Evolutionary conservation across 148 eudicot species (phyloP).

Genomic region (Camellia sinensis): DNA sequence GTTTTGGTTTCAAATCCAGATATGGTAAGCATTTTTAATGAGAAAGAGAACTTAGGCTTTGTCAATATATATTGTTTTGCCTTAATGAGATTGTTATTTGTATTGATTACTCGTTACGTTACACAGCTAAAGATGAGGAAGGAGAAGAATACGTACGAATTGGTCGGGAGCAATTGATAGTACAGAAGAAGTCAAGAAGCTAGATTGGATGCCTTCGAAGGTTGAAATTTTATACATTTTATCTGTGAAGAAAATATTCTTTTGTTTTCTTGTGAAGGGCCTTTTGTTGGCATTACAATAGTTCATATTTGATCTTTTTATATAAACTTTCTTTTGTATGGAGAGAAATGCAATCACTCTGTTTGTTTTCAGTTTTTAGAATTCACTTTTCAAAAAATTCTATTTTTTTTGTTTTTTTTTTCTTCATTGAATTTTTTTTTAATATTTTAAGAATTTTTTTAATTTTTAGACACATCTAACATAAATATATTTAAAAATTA

Average conservation of each 20-base stretch:
- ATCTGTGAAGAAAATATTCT: conserved; percentile 10
- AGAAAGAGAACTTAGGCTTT: not conserved
- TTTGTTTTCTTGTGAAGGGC: no score
- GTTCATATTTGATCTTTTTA: not conserved
- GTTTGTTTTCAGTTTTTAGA: no score
- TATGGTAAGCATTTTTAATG: not conserved
- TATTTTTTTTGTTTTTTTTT: no score
- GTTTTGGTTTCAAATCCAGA: conserved; percentile 7
- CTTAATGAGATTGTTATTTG: not conserved
- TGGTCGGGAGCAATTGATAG: conserved; percentile 17
- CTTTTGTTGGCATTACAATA: conserved; percentile 18
- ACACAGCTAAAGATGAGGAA: conserved; percentile 20
- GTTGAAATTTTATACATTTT: conserved; percentile 16
- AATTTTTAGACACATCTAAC: no score
- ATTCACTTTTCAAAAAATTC: no score
- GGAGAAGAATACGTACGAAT: conserved; percentile 15
- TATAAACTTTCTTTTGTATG: not conserved
- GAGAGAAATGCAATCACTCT: no score
- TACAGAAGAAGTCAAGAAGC: conserved; percentile 30
- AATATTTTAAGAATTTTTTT: no score
- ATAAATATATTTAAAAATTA: no score
- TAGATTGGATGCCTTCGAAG: conserved; percentile 35
- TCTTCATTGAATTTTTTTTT: no score
- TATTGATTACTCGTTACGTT: not conserved
- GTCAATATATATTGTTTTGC: not conserved